Evolutionary conservation across 805 yeast species (phyloP).

Genomic region (Kodamaea lidongshanica): DNA sequence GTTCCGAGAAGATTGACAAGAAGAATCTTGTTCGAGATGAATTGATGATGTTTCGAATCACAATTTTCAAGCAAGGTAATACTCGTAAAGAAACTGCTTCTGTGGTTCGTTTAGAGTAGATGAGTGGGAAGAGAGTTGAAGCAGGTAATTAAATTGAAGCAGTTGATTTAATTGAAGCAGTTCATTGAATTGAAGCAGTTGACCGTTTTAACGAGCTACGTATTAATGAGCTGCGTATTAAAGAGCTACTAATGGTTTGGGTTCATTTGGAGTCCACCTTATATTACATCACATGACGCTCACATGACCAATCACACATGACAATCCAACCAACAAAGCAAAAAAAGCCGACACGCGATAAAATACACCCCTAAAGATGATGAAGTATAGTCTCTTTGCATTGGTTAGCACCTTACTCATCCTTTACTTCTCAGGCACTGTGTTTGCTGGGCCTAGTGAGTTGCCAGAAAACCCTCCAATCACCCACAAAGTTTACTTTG

Average conservation of each 20-base stretch:
- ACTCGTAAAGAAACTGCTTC: constrained; percentile 6
- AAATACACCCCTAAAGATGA: constrained; percentile 7
- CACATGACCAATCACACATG: constrained; percentile 2
- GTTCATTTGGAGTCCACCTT: no score
- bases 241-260: no score
- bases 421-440: constrained; percentile 9
- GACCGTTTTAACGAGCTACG: no score
- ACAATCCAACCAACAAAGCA: constrained; percentile 1
- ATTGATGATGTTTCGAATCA: constrained; percentile 51
- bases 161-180: no score
- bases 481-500: constrained; percentile 81
- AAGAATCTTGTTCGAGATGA: constrained; percentile 41
- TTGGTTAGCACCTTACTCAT: constrained; percentile 10
- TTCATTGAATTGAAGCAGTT: no score
- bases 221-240: constrained; percentile 1
- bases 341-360: neutral
- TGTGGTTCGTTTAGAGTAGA: constrained; percentile 9
- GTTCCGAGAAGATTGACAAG: constrained; percentile 31
- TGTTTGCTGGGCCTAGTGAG: constrained; percentile 9
- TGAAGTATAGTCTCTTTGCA: constrained; percentile 10
- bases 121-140: no score
- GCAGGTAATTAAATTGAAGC: no score
- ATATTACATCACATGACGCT: no score
- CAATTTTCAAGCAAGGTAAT: constrained; percentile 22
- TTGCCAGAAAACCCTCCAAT: constrained; percentile 44